Evolutionary conservation across 306 rosid genomes (phyloP).

Genomic region (Vigna mungo): DNA sequence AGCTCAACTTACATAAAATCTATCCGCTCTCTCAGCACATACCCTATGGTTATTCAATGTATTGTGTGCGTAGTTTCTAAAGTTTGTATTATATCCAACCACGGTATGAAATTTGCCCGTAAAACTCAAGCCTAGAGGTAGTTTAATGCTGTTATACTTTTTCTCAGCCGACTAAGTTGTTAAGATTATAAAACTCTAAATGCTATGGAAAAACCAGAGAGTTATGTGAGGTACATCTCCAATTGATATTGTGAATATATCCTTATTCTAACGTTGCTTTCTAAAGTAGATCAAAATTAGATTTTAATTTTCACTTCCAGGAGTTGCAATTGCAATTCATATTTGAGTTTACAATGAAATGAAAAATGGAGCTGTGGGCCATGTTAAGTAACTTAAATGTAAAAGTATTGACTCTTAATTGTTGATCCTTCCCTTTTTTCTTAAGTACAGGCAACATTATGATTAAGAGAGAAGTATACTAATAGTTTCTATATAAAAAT

Average conservation of each 20-base stretch:
- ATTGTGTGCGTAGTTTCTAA: background rate
- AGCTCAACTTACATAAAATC: background rate
- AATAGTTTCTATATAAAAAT: background rate
- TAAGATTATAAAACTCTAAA: background rate
- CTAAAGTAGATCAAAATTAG: background rate
- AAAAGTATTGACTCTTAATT: constrained; percentile 11
- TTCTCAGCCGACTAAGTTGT: background rate
- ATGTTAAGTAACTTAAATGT: constrained; percentile 4
- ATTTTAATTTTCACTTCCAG: background rate
- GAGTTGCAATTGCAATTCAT: background rate
- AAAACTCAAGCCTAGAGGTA: background rate
- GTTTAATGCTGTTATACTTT: background rate
- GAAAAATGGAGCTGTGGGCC: constrained; percentile 9
- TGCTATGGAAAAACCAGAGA: background rate
- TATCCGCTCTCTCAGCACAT: background rate
- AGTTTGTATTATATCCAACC: background rate
- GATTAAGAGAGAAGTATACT: background rate
- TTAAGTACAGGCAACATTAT: background rate
- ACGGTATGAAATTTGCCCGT: background rate
- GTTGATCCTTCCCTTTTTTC: background rate
- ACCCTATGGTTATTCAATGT: background rate
- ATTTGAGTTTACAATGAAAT: background rate
- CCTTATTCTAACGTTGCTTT: background rate
- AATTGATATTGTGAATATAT: background rate
- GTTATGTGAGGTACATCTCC: background rate